Conservation (phyloP, 192 early-diverging fungal species). For the Entrophospora sp. region DNA sequence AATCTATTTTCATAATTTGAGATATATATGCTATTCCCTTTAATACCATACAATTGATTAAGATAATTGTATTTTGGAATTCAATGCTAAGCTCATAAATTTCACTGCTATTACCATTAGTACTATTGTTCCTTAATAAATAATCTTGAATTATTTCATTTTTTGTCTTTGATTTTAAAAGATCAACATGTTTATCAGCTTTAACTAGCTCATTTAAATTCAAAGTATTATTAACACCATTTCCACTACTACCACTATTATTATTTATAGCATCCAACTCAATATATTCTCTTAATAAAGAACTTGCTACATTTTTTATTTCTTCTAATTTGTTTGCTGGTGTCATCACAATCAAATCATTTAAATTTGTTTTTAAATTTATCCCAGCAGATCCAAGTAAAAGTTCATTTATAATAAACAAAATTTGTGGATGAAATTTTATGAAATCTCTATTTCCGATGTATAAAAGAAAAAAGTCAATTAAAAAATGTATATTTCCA, state of each 20-base stretch:
- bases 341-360: not conserved
- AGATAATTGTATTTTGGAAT: not conserved
- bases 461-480: conserved; percentile 29
- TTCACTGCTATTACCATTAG: too few species aligned
- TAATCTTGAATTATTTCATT: too few species aligned
- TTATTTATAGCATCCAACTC: not conserved
- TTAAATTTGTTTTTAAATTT: not conserved
- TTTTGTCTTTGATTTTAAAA: too few species aligned
- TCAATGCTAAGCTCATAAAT: too few species aligned
- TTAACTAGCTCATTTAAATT: not conserved
- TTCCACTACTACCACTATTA: too few species aligned
- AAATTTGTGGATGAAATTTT: conserved; percentile 24
- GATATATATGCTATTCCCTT: conserved; percentile 13
- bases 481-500: conserved; percentile 21
- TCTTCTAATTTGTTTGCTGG: conserved; percentile 5
- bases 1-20: conserved; percentile 4
- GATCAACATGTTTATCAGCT: not conserved
- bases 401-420: conserved; percentile 28
- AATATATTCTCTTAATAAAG: conserved; percentile 17
- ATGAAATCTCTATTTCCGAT: not conserved
- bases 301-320: conserved; percentile 16
- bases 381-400: conserved; percentile 22
- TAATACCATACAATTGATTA: conserved; percentile 8
- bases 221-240: not conserved
- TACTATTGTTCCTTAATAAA: too few species aligned